Evolutionary conservation across 1,284 basidiomycete species (phyloP).

Genomic region (Marasmius sp.): DNA sequence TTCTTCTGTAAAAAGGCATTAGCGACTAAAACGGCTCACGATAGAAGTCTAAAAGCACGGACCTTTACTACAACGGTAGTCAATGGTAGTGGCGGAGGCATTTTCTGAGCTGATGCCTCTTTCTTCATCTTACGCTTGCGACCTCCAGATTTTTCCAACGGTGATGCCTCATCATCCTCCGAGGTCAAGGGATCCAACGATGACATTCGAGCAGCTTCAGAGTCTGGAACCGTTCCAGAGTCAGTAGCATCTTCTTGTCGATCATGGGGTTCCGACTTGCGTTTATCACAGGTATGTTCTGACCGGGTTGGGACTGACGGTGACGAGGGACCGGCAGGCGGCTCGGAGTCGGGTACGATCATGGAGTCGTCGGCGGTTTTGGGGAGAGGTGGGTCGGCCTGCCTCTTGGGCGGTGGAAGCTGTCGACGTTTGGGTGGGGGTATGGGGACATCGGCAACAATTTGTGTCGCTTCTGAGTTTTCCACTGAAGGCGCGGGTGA

Average conservation of each 20-base stretch:
- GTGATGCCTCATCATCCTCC: constrained; percentile 44
- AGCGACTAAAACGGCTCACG: no score
- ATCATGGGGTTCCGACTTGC: neutral
- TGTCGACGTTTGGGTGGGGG: neutral
- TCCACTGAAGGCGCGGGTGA: neutral
- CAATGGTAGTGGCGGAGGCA: neutral
- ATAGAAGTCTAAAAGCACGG: neutral
- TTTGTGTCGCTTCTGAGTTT: neutral
- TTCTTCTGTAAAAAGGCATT: neutral
- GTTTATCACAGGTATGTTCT: constrained; percentile 2
- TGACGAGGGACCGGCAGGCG: constrained; percentile 22
- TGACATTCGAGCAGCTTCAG: constrained; percentile 8
- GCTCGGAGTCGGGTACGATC: constrained; percentile 60
- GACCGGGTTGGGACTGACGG: constrained; percentile 1
- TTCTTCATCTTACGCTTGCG: neutral
- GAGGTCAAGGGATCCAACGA: constrained; percentile 18
- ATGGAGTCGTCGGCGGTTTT: constrained; percentile 28
- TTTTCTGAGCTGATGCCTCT: neutral
- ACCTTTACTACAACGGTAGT: neutral
- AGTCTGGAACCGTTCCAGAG: constrained; percentile 23
- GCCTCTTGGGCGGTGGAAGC: neutral
- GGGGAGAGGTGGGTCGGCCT: neutral
- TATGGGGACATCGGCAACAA: neutral
- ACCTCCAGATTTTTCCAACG: constrained; percentile 26
- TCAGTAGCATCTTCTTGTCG: constrained; percentile 24